A percentile compares a stretch with the other conserved stretches of the same genome.
Evolutionary conservation across 768 basidiomycete genomes (phyloP).

Genomic region (Termitomyces sp.): DNA sequence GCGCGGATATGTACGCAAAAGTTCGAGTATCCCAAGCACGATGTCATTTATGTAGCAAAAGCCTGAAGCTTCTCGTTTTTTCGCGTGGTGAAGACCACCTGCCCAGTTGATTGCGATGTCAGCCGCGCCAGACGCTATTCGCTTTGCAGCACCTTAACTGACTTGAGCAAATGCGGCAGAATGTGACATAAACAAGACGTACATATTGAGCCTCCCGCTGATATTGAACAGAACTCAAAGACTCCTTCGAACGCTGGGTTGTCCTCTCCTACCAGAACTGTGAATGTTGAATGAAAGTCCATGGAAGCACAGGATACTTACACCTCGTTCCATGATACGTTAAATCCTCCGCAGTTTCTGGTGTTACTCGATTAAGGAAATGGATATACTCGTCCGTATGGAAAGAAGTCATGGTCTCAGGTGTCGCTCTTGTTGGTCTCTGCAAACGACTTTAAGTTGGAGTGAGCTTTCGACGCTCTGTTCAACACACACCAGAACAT

Average conservation of each 20-base stretch:
- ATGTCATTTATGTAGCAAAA: conserved; percentile 99
- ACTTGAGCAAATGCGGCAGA: neutral
- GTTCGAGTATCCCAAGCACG: conserved; percentile 89
- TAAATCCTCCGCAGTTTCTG: conserved; percentile 85
- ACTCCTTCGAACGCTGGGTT: conserved; percentile 96
- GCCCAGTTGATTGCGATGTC: conserved; percentile 99
- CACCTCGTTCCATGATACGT: conserved; percentile 85
- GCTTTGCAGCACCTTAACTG: conserved; percentile 69
- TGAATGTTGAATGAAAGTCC: neutral
- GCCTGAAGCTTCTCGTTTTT: conserved; percentile 95
- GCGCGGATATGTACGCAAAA: conserved; percentile 75
- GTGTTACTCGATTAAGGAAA: conserved; percentile 82
- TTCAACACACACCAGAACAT: conserved; percentile 62
- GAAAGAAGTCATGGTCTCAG: conserved; percentile 82
- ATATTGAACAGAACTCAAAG: conserved; percentile 96
- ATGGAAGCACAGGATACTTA: conserved; percentile 23
- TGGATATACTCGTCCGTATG: conserved; percentile 99
- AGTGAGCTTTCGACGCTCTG: neutral
- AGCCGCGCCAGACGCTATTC: conserved; percentile 73
- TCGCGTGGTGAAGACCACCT: conserved; percentile 98
- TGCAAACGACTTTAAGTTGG: conserved; percentile 20
- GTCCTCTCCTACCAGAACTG: conserved; percentile 77
- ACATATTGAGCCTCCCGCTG: conserved; percentile 94
- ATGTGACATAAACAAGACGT: conserved; percentile 17
- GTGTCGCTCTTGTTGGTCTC: conserved; percentile 67